phyloP scores from a whole-genome alignment of 768 basidiomycete species.

The Rhizopogon salebrosus region DNA sequence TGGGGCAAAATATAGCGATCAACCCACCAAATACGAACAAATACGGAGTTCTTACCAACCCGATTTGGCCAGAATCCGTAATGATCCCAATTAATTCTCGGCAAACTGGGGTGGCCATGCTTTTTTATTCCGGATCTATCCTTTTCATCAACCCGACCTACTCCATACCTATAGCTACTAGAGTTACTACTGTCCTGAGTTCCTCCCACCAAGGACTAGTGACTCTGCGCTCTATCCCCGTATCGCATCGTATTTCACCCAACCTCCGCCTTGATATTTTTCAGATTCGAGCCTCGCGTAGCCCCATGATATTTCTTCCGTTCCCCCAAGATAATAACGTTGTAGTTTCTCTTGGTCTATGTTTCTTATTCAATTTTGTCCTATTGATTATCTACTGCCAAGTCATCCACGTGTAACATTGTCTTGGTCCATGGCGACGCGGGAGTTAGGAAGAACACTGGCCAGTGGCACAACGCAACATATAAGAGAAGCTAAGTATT shows the following conservation, averaged over 20 bases:
- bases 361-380: no score
- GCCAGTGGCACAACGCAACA: not conserved
- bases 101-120: not conserved
- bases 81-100: constrained; percentile 20
- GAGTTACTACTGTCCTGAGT: not conserved
- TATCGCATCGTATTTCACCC: not conserved
- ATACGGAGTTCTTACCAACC: constrained; percentile 10
- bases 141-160: constrained; percentile 17
- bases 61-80: constrained; percentile 16
- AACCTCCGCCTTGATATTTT: no score
- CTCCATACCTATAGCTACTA: not conserved
- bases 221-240: not conserved
- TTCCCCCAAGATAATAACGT: no score
- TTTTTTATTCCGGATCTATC: constrained; percentile 14
- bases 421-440: not conserved
- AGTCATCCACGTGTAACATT: not conserved
- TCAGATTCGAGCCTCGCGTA: no score
- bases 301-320: no score
- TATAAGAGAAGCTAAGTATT: not conserved
- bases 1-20: constrained; percentile 22
- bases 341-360: no score
- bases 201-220: no score
- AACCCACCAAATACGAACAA: constrained; percentile 21
- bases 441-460: no score
- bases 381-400: no score